Conservation (phyloP, 2,329 filamentous ascomycete species). For the Alternaria sp. region DNA sequence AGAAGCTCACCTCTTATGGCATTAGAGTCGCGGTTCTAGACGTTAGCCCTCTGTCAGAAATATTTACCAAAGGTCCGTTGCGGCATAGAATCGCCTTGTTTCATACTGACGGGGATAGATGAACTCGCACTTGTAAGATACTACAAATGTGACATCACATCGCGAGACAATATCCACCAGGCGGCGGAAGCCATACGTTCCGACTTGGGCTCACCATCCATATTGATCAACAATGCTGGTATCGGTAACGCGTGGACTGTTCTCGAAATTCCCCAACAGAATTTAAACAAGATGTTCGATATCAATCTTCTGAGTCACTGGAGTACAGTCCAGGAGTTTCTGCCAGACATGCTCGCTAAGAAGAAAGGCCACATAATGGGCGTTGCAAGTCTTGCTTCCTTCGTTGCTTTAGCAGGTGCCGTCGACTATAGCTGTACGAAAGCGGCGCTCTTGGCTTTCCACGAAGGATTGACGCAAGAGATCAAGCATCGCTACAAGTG, state of each 20-base stretch:
- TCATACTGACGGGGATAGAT: conserved; percentile 32
- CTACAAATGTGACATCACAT: conserved; percentile 50
- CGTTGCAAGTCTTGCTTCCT: conserved; percentile 49
- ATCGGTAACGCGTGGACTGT: conserved; percentile 48
- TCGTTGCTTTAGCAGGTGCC: conserved; percentile 42
- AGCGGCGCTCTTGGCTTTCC: conserved; percentile 44
- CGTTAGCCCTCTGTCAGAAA: conserved; percentile 41
- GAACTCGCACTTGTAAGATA: conserved; percentile 32
- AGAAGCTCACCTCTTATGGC: conserved; percentile 43
- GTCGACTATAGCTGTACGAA: conserved; percentile 51
- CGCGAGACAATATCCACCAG: conserved; percentile 37
- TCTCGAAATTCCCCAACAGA: conserved; percentile 40
- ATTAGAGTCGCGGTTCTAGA: conserved; percentile 50
- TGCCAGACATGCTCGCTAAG: conserved; percentile 50
- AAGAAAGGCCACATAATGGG: conserved; percentile 51
- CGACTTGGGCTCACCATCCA: conserved; percentile 44
- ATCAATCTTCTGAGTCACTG: conserved; percentile 51
- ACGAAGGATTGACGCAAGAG: conserved; percentile 52
- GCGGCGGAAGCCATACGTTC: conserved; percentile 47
- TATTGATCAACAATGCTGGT: conserved; percentile 51
- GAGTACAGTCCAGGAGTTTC: conserved; percentile 50
- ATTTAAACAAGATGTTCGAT: conserved; percentile 42
- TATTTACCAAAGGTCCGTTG: conserved; percentile 39
- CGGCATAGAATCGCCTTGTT: not conserved
- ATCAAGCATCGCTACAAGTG: conserved; percentile 55